Percentiles rank a stretch among this genome's conserved stretches.
phyloP scores from a whole-genome alignment of 805 yeast genomes.

The Torulaspora indica region DNA sequence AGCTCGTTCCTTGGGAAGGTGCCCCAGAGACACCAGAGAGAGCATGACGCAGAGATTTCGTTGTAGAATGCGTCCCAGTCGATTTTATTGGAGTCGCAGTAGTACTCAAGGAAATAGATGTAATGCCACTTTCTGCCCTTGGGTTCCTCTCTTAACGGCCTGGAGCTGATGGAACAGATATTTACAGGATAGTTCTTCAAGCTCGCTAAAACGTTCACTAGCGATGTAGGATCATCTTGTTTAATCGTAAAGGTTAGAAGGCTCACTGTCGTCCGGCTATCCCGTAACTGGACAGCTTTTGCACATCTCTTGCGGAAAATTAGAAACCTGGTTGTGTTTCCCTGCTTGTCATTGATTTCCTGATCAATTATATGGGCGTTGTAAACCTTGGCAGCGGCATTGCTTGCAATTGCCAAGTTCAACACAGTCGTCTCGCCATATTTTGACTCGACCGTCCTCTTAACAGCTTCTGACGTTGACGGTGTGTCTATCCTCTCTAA shows the following conservation, averaged over 20 bases:
- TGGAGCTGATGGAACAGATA: conserved; percentile 65
- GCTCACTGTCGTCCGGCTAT: conserved; percentile 36
- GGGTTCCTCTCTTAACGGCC: conserved; percentile 50
- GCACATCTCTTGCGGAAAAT: conserved; percentile 46
- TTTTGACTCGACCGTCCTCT: conserved; percentile 39
- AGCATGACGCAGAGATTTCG: conserved; percentile 43
- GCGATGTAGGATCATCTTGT: conserved; percentile 67
- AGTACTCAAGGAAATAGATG: conserved; percentile 69
- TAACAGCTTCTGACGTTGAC: conserved; percentile 86
- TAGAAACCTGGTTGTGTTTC: conserved; percentile 83
- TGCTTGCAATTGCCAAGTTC: conserved; percentile 69
- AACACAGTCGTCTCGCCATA: conserved; percentile 20
- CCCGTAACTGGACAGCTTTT: conserved; percentile 17
- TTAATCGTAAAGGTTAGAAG: conserved; percentile 61
- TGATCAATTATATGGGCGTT: conserved; percentile 49
- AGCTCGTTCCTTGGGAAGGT: conserved; percentile 45
- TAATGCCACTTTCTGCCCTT: conserved; percentile 59
- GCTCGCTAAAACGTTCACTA: conserved; percentile 57
- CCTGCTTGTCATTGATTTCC: conserved; percentile 64
- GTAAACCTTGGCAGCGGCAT: conserved; percentile 58
- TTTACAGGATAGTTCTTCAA: conserved; percentile 56
- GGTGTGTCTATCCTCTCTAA: conserved; percentile 57
- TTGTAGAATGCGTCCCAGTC: conserved; percentile 36
- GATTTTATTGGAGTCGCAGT: conserved; percentile 31
- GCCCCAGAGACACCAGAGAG: conserved; percentile 56